A percentile compares a stretch with the other conserved stretches of the same genome.
phyloP scores from a whole-genome alignment of 2,329 filamentous ascomycete genomes.

The Aureobasidium zeae region DNA sequence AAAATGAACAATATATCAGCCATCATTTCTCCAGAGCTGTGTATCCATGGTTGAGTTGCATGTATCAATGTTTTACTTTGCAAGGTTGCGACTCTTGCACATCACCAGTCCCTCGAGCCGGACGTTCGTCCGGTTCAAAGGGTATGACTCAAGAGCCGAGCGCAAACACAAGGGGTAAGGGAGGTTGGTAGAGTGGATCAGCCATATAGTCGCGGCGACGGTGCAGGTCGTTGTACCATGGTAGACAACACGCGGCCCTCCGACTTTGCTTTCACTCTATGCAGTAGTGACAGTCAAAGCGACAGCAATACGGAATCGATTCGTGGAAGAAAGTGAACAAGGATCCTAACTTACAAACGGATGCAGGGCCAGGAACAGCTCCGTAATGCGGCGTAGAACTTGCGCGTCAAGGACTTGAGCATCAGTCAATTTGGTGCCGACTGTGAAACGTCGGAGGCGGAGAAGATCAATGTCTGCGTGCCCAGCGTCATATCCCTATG shows the following conservation, averaged over 20 bases:
- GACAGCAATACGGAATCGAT: too few relatives aligned
- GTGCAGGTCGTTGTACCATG: slow-evolving; percentile 12
- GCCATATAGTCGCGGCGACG: slow-evolving; percentile 4
- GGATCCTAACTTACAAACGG: slow-evolving; percentile 60
- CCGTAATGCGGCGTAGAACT: slow-evolving; percentile 55
- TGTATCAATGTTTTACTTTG: too few relatives aligned
- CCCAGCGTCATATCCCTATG: slow-evolving; percentile 62
- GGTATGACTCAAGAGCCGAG: slow-evolving; percentile 13
- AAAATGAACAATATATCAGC: slow-evolving; percentile 1
- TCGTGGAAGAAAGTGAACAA: too few relatives aligned
- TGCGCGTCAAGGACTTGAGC: slow-evolving; percentile 52
- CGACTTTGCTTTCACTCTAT: too few relatives aligned
- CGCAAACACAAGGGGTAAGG: too few relatives aligned
- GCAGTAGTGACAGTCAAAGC: too few relatives aligned
- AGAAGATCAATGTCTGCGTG: slow-evolving; percentile 74
- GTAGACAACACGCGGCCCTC: not conserved
- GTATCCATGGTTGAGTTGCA: not conserved
- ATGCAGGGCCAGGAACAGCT: slow-evolving; percentile 58
- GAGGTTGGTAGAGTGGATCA: too few relatives aligned
- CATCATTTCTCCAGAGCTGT: not conserved
- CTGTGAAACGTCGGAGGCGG: slow-evolving; percentile 69
- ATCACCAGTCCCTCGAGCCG: slow-evolving; percentile 12
- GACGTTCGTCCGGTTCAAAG: slow-evolving; percentile 2
- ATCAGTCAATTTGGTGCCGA: slow-evolving; percentile 59
- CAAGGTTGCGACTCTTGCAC: too few relatives aligned